A percentile compares a stretch with the other conserved stretches of the same genome.
Evolutionary conservation across 1,139 yeast species (phyloP).

Genomic region (Pichia sp.): DNA sequence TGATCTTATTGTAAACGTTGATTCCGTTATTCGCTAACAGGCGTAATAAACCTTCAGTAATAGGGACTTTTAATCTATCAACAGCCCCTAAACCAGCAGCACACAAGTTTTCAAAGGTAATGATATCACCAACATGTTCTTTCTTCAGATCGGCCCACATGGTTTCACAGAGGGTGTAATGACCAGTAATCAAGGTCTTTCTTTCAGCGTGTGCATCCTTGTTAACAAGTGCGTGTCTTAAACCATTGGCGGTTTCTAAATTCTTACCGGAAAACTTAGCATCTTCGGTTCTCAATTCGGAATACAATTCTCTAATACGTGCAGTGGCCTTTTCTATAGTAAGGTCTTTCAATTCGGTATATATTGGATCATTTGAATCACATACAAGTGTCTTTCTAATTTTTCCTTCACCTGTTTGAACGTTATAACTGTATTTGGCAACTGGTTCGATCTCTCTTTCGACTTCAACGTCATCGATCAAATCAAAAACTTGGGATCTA

Average conservation of each 20-base stretch:
- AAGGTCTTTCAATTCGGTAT: conserved; percentile 25
- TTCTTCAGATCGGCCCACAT: conserved; percentile 24
- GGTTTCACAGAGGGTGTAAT: conserved; percentile 24
- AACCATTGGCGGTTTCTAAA: conserved; percentile 27
- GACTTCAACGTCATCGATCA: conserved; percentile 40
- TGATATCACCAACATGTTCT: conserved; percentile 34
- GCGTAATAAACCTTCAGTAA: conserved; percentile 66
- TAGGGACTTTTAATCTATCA: conserved; percentile 47
- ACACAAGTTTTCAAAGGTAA: conserved; percentile 37
- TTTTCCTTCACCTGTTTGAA: conserved; percentile 52
- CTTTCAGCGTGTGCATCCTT: conserved; percentile 26
- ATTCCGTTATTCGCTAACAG: conserved; percentile 38
- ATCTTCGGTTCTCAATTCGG: conserved; percentile 27
- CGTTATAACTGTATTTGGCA: conserved; percentile 51
- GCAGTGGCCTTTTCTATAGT: conserved; percentile 15
- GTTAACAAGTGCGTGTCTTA: conserved; percentile 29
- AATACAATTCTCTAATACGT: conserved; percentile 9
- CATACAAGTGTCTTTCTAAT: conserved; percentile 26
- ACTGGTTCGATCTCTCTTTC: conserved; percentile 44
- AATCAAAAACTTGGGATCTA: conserved; percentile 90
- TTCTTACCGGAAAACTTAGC: conserved; percentile 22
- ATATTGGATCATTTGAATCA: conserved; percentile 27
- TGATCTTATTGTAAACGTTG: conserved; percentile 49
- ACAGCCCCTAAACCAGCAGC: conserved; percentile 64
- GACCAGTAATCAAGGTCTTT: conserved; percentile 29